A percentile compares a stretch with the other conserved stretches of the same genome.
phyloP scores from a whole-genome alignment of 106 monocot species.

The Cymbidium sinense region DNA sequence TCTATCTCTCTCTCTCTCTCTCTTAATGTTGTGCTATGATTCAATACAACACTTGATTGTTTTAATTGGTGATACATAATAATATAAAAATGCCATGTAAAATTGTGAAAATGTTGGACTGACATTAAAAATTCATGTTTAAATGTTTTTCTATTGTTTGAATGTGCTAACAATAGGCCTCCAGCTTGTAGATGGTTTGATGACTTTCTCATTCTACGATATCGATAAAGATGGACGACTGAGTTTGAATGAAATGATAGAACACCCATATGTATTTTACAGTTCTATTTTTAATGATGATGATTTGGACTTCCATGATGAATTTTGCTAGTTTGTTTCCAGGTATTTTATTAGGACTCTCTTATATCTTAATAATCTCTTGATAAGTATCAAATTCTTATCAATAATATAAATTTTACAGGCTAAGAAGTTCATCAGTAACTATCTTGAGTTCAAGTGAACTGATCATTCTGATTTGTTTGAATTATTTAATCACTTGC shows the following conservation, averaged over 20 bases:
- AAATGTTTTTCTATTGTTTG: no score
- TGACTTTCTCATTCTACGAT: conserved; percentile 29
- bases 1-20: no score
- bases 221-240: conserved; percentile 69
- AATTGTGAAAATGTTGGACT: no score
- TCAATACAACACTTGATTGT: no score
- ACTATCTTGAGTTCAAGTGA: no score
- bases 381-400: background rate
- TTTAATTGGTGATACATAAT: no score
- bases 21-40: no score
- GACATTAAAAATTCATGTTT: no score
- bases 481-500: background rate
- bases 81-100: no score
- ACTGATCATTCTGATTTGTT: background rate
- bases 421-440: no score
- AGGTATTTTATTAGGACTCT: background rate
- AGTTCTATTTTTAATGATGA: conserved; percentile 73
- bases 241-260: conserved; percentile 79
- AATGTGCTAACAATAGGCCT: no score
- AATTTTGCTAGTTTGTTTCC: conserved; percentile 61
- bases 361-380: background rate
- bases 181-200: background rate
- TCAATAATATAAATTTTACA: background rate
- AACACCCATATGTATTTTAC: conserved; percentile 85
- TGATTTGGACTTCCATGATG: conserved; percentile 59